Base-by-base conservation (phyloP, 225 moss, liverwort and hornwort genomes). In the Lunularia cruciata region DNA sequence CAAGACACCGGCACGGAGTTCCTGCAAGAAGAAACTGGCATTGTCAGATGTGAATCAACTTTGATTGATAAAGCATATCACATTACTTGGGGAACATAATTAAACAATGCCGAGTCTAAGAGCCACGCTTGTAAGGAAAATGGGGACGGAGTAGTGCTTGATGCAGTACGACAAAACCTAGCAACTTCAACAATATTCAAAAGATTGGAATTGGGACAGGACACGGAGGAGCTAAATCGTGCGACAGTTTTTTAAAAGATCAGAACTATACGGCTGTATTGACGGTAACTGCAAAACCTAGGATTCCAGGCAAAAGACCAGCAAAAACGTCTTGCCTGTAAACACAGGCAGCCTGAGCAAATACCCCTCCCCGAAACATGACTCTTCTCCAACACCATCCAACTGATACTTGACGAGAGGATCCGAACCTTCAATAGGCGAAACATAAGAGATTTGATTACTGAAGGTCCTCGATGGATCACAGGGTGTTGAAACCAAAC, bases 21-120 rank as follows among this genome's bases (percentile, higher is more conserved):
- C 68, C 78, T 78, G 78, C 78, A 74, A 38, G n/a, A n/a, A n/a
- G n/a, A n/a, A 51, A 51, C 12, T 8, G 20, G 18, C 8, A 5
- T 8, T 40, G 13, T 6, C 8, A 20, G 12, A 51, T 51, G 13
- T 51, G 49, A 20, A 51, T 51, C 19, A n/a, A 20, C 13, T 22
- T 19, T 19, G 18, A 12, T n/a, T 8, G 9, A 51, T 8, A 8
- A 51, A 19, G 13, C 40, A 40, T 6, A 51, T 8, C 49, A n/a
- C n/a, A n/a, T n/a, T n/a, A n/a, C n/a, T n/a, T n/a, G n/a, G n/a
- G n/a, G n/a, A n/a, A n/a, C n/a, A n/a, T n/a, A n/a, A n/a, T n/a
- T n/a, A n/a, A n/a, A n/a, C n/a, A n/a, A n/a, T n/a, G n/a, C n/a
- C n/a, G n/a, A n/a, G n/a, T n/a, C n/a, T n/a, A n/a, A n/a, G n/a